Evolutionary conservation across 345 rosid genomes (phyloP).

Genomic region (Durio zibethinus): DNA sequence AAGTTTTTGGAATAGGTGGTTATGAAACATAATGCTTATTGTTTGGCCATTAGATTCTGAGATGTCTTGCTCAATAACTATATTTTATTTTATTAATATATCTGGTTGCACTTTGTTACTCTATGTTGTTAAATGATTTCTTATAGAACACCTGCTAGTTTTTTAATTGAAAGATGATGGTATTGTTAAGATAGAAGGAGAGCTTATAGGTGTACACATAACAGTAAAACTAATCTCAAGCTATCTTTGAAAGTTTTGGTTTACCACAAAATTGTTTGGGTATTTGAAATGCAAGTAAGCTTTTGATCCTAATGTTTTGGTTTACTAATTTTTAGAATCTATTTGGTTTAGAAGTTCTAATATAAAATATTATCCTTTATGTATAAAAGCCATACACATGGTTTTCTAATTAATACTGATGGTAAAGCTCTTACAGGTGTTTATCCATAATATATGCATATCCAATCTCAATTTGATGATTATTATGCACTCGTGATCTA

Average conservation of each 20-base stretch:
- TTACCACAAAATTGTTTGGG: constrained; percentile 29
- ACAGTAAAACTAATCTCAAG: constrained; percentile 37
- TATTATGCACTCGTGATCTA: no score
- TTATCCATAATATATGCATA: no score
- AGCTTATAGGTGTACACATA: constrained; percentile 31
- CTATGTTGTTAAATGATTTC: background rate
- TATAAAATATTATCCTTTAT: background rate
- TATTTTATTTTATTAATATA: background rate
- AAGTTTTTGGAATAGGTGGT: constrained; percentile 38
- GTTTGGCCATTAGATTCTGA: background rate
- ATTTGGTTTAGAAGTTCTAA: background rate
- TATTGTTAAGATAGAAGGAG: constrained; percentile 35
- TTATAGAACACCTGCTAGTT: constrained; percentile 35
- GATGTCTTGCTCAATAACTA: background rate
- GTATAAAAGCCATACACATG: no score
- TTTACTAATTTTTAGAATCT: background rate
- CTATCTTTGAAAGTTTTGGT: constrained; percentile 40
- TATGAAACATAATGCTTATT: background rate
- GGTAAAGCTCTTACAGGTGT: no score
- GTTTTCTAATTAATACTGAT: no score
- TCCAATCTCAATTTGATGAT: no score
- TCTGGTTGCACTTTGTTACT: background rate
- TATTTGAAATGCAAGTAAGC: constrained; percentile 40
- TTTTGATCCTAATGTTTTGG: background rate
- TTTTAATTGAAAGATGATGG: constrained; percentile 42